Percentiles rank a stretch among this genome's conserved stretches.
Conservation (phyloP, 2,329 filamentous ascomycete genomes). For the Fusarium sp. region DNA sequence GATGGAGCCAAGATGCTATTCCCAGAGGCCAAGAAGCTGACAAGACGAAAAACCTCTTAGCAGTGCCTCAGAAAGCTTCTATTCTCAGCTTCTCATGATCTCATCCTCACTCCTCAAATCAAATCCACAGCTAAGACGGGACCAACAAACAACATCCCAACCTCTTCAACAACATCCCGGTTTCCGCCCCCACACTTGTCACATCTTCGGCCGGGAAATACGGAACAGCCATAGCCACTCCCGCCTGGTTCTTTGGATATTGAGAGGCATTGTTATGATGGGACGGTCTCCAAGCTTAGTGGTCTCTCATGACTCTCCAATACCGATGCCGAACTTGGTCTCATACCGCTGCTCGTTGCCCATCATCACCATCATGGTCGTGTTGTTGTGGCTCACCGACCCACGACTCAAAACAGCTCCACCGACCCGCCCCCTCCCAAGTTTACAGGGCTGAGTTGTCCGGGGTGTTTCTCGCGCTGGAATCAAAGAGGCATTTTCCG, state of each 20-base stretch:
- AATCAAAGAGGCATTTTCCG: conserved; percentile 11
- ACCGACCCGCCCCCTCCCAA: background rate
- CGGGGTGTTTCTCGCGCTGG: conserved; percentile 9
- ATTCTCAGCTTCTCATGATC: conserved; percentile 39
- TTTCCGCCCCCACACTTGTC: conserved; percentile 32
- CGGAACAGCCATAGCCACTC: conserved; percentile 17
- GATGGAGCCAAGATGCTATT: conserved; percentile 20
- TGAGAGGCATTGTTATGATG: conserved; percentile 19
- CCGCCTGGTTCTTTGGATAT: background rate
- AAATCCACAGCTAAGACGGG: background rate
- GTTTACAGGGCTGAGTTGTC: conserved; percentile 41
- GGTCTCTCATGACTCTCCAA: background rate
- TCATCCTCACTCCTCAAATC: conserved; percentile 20
- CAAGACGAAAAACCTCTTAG: background rate
- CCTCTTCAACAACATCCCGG: conserved; percentile 15
- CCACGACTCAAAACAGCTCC: background rate
- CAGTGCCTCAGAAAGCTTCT: conserved; percentile 31
- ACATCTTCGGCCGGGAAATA: conserved; percentile 12
- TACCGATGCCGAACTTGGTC: background rate
- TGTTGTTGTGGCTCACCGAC: conserved; percentile 11
- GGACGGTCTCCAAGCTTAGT: background rate
- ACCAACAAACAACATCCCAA: conserved; percentile 19
- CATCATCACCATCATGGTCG: background rate
- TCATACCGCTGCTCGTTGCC: background rate
- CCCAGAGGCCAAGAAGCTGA: background rate